A percentile compares a stretch with the other conserved stretches of the same genome.
These are phyloP conservation scores for Xylaria castorea DNA, from an alignment of 495 filamentous ascomycete genomes.

Conservation along the genomic window DNA sequence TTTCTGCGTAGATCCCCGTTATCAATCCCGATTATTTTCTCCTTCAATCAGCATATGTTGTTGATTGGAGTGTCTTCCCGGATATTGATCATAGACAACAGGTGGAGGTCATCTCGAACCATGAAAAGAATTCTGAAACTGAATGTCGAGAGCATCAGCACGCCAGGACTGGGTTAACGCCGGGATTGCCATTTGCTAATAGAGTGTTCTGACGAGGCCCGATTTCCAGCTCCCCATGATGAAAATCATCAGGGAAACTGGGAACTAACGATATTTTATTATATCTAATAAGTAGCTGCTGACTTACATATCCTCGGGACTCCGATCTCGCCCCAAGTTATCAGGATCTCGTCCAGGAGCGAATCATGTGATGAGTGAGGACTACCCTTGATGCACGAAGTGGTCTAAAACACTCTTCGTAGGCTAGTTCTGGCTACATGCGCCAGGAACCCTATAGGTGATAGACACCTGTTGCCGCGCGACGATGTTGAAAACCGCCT, in stretches of 20 bases:
- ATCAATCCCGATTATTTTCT: neutral
- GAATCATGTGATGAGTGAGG: neutral
- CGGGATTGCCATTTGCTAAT: neutral
- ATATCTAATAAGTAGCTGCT: neutral
- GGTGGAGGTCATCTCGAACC: neutral
- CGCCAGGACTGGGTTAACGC: neutral
- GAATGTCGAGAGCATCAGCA: neutral
- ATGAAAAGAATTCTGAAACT: neutral
- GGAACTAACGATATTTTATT: neutral
- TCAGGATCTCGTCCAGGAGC: neutral
- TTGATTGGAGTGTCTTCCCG: neutral
- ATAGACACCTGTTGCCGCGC: neutral
- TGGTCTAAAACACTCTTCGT: neutral
- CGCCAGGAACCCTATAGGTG: neutral
- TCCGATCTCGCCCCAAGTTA: neutral
- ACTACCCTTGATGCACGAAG: neutral
- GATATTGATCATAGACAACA: neutral
- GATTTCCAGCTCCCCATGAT: neutral
- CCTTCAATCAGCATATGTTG: neutral
- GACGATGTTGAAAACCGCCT: neutral
- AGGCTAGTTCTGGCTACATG: neutral
- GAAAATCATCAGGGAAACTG: neutral
- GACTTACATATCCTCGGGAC: neutral
- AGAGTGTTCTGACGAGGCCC: neutral
- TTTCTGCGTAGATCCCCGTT: neutral